These are phyloP conservation scores for Mortierella polycephala DNA, from an alignment of 371 early-diverging fungal genomes.

Conservation along the genomic window DNA sequence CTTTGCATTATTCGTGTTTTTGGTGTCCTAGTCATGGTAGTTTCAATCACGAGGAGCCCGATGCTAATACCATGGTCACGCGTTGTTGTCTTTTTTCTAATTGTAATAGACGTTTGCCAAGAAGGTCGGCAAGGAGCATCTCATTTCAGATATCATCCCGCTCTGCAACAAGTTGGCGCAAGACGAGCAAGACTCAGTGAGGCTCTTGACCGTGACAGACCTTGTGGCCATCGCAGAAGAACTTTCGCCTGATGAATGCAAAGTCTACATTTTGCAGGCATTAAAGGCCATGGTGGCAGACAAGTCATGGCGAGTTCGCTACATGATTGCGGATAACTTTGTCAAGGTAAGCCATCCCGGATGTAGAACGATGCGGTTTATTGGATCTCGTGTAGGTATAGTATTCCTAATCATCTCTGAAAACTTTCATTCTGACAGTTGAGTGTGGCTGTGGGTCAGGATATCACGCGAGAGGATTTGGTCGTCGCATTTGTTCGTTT, in stretches of 20 bases:
- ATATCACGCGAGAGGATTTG: conserved; percentile 80
- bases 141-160: conserved; percentile 81
- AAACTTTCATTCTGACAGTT: conserved; percentile 58
- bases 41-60: too few species aligned
- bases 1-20: too few species aligned
- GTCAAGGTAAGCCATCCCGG: conserved; percentile 70
- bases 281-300: conserved; percentile 86
- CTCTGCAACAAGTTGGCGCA: conserved; percentile 81
- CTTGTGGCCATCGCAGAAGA: conserved; percentile 90
- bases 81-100: too few species aligned
- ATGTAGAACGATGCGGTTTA: too few species aligned
- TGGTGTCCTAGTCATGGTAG: too few species aligned
- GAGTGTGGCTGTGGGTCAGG: conserved; percentile 81
- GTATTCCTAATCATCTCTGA: too few species aligned
- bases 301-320: conserved; percentile 98
- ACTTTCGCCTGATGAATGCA: conserved; percentile 80
- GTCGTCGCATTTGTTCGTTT: conserved; percentile 80
- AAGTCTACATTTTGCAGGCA: conserved; percentile 75
- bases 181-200: conserved; percentile 97
- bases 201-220: conserved; percentile 92
- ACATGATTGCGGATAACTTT: conserved; percentile 98
- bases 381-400: too few species aligned
- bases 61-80: not conserved
- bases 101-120: conserved; percentile 67
- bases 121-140: conserved; percentile 75